phyloP scores from a whole-genome alignment of 441 rosid genomes.

The Erodium trifolium region DNA sequence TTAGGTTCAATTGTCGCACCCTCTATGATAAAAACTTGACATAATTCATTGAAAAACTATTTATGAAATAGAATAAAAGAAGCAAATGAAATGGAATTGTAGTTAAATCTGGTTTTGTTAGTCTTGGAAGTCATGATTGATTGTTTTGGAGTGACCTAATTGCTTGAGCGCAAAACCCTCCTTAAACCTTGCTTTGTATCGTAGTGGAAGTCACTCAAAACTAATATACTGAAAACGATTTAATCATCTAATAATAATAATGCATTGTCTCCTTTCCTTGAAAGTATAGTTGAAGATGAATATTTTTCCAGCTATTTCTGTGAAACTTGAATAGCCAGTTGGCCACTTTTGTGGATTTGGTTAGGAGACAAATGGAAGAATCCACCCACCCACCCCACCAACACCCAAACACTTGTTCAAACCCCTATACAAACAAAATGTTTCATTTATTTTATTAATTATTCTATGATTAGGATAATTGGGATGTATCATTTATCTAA shows the following conservation, averaged over 20 bases:
- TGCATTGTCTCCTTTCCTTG: slow-evolving; percentile 35
- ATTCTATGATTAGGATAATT: neutral
- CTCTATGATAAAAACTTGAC: too few species aligned
- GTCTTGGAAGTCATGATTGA: slow-evolving; percentile 10
- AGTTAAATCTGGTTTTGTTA: neutral
- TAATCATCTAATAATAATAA: too few species aligned
- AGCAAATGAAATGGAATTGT: too few species aligned
- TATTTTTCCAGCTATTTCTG: slow-evolving; percentile 16
- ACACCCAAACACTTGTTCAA: slow-evolving; percentile 17
- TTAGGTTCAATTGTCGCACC: too few species aligned
- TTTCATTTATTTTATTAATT: slow-evolving; percentile 8
- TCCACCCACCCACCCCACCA: slow-evolving; percentile 18
- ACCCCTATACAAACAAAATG: slow-evolving; percentile 12
- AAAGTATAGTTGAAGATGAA: slow-evolving; percentile 25
- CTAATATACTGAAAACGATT: slow-evolving; percentile 12
- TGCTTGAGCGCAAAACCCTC: slow-evolving; percentile 72
- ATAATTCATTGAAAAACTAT: too few species aligned
- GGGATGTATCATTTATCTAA: slow-evolving; percentile 18
- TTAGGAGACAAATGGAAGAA: slow-evolving; percentile 25
- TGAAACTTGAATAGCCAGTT: slow-evolving; percentile 18
- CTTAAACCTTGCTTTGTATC: slow-evolving; percentile 30
- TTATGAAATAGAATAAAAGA: too few species aligned
- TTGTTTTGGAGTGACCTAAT: slow-evolving; percentile 27
- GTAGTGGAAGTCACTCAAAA: slow-evolving; percentile 47
- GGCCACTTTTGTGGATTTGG: slow-evolving; percentile 19